These are phyloP conservation scores for Talaromyces liani DNA, from an alignment of 495 filamentous ascomycete genomes.

Conservation along the genomic window DNA sequence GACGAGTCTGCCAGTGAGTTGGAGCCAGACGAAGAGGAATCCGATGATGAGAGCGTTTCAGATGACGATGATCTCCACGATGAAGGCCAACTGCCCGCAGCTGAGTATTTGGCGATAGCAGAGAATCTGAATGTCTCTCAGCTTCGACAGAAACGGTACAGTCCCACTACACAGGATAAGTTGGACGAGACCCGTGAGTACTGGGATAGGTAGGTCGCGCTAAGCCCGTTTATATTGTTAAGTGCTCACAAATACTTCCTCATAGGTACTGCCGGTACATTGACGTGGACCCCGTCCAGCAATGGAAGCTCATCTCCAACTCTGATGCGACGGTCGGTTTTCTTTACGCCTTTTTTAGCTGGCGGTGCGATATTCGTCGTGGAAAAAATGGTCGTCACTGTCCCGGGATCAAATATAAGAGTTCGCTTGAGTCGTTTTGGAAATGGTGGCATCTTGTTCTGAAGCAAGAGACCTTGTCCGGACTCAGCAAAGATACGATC, in stretches of 20 bases:
- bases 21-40: conserved; percentile 13
- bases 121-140: conserved; percentile 20
- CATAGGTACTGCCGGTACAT: conserved; percentile 16
- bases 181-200: conserved; percentile 19
- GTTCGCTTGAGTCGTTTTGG: conserved; percentile 9
- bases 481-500: conserved; percentile 18
- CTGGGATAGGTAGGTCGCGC: conserved; percentile 16
- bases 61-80: conserved; percentile 18
- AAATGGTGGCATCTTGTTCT: conserved; percentile 9
- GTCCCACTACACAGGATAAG: conserved; percentile 16
- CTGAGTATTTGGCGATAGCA: conserved; percentile 14
- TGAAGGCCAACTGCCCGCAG: too few species aligned
- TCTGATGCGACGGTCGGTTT: conserved; percentile 23
- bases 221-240: not conserved
- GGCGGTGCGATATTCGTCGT: conserved; percentile 20
- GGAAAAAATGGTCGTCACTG: conserved; percentile 21
- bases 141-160: conserved; percentile 24
- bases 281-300: conserved; percentile 16
- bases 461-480: conserved; percentile 8
- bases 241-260: conserved; percentile 8
- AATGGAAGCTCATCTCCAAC: conserved; percentile 19
- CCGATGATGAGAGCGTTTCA: conserved; percentile 16
- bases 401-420: conserved; percentile 10
- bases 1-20: conserved; percentile 10
- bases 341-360: conserved; percentile 25